Conservation (phyloP, 441 rosid species). For the Gossypium schwendimanii region DNA sequence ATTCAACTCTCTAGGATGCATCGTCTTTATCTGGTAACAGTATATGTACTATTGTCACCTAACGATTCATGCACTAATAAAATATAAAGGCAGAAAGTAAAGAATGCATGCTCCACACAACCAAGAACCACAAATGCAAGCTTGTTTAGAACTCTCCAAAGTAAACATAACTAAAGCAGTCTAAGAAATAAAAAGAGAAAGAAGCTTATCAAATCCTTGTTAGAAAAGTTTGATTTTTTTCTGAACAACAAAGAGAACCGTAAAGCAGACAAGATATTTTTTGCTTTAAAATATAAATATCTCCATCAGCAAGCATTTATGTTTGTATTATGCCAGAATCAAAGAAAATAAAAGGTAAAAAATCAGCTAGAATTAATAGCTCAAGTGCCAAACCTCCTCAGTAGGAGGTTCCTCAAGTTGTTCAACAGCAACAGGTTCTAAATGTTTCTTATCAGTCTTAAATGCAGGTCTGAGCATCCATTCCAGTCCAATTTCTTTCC, state of each 20-base stretch:
- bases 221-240: not conserved
- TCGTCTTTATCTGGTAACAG: slow-evolving; percentile 33
- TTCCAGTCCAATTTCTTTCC: slow-evolving; percentile 67
- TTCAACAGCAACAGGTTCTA: slow-evolving; percentile 24
- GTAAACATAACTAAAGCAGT: not conserved
- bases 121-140: not conserved
- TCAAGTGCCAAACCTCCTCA: slow-evolving; percentile 43
- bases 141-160: not conserved
- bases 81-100: not conserved
- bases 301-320: not conserved
- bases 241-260: not conserved
- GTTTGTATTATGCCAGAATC: not conserved
- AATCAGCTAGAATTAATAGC: not conserved
- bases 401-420: slow-evolving; percentile 31
- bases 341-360: not conserved
- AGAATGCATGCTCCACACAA: not conserved
- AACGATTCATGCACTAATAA: not conserved
- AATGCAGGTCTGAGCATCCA: slow-evolving; percentile 74
- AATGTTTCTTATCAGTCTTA: slow-evolving; percentile 28
- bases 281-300: not conserved
- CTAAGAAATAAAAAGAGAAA: not conserved
- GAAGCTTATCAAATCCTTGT: not conserved
- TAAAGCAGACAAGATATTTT: not conserved
- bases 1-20: slow-evolving; percentile 71
- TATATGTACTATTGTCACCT: not conserved